Evolutionary conservation across 1,284 basidiomycete genomes (phyloP), one percentile per base, ranked within the genome.

Genomic region (Sanghuangporus sanghuang): DNA sequence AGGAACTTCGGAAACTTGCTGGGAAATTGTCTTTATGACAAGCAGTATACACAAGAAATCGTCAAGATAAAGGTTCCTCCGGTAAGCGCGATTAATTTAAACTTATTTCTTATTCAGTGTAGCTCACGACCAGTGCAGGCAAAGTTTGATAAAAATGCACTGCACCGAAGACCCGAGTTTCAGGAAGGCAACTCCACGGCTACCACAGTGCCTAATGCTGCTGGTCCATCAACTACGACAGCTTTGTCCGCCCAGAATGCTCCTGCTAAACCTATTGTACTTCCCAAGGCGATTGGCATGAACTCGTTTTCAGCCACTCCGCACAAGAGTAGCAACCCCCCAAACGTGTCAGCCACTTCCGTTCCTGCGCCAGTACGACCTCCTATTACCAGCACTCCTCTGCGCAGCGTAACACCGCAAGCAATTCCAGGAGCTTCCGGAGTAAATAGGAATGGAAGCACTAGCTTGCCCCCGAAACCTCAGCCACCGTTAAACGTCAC

Each of bases 11-110:
- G 97, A 57, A 96, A 96, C 72, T 78, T 98, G 1, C 81, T 98
- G 9, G 96, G 96, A 7, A 97, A 98, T 71, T 99, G 96, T 74
- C 77, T 98, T 27, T 98, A 98, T 71, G 96, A 98, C 76, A 96
- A 95, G 75, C 76, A 85, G 14, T 98, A 94, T 73, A 84, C 91
- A 0, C 84, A 89, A 64, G 90, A 96, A 70, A 82, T 98, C 14
- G 78, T 86, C 54, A 96, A 96, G 76, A 89, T 98, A 67, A 95
- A 91, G 71, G 86, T 90, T 1, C 83, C 84, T 48, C 85, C 86
- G 1, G 94, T 95, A 70, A 67, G 89, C 82, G 6, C 50, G 35
- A n/a, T 38, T 23, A 42, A 49, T 40, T 39, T 42, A 11, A 39
- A 6, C 23, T 21, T 14, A 6, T 49, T 18, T 49, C 9, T 4